Evolutionary conservation across 192 early-diverging fungal genomes (phyloP).

Genomic region (Backusella mclennaniae): DNA sequence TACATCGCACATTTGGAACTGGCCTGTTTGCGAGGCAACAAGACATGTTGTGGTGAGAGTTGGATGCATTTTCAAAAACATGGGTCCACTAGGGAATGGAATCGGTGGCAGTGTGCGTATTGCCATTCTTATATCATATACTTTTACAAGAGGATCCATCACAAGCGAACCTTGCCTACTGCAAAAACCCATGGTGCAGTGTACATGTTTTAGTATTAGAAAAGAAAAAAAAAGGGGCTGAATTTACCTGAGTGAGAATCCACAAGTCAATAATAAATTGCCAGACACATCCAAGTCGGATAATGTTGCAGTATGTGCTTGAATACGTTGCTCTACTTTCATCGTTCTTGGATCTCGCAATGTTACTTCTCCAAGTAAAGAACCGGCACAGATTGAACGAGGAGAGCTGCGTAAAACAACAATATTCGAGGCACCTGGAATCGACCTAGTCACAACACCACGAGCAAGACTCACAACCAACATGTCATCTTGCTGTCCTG

Average conservation of each 20-base stretch:
- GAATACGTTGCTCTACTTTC: conserved; percentile 59
- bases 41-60: conserved; percentile 61
- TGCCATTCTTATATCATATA: conserved; percentile 75
- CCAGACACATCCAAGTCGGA: conserved; percentile 76
- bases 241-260: conserved; percentile 62
- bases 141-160: conserved; percentile 74
- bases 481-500: conserved; percentile 56
- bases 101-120: conserved; percentile 69
- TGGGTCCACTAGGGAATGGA: conserved; percentile 65
- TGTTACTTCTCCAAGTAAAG: conserved; percentile 60
- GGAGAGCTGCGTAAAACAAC: conserved; percentile 64
- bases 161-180: conserved; percentile 56
- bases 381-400: conserved; percentile 62
- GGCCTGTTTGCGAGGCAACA: conserved; percentile 62
- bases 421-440: conserved; percentile 41
- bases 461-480: conserved; percentile 46
- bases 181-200: not conserved
- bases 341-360: conserved; percentile 66
- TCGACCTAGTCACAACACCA: conserved; percentile 44
- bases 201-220: too few relatives aligned
- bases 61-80: conserved; percentile 73
- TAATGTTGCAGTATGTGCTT: conserved; percentile 76
- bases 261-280: conserved; percentile 73
- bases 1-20: conserved; percentile 70
- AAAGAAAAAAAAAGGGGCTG: not conserved